These are phyloP conservation scores for Inga laurina DNA, from an alignment of 306 rosid species.

Conservation along the genomic window DNA sequence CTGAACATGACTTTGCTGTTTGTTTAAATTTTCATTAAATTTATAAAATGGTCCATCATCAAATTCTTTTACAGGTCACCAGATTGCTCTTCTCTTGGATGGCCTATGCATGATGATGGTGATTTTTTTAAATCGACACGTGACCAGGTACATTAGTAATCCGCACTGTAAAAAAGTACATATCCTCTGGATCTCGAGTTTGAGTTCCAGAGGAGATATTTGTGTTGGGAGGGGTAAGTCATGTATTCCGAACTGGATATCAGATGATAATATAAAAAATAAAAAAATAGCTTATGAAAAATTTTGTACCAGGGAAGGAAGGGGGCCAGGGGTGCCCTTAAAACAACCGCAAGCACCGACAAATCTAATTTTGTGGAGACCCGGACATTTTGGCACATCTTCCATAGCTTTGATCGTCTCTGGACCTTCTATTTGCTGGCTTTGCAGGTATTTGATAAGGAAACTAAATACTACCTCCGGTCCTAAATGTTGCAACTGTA, in stretches of 20 bases:
- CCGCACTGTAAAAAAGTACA: conserved; percentile 17
- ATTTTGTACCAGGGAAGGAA: conserved; percentile 62
- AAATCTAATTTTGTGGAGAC: conserved; percentile 89
- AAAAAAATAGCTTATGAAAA: conserved; percentile 2
- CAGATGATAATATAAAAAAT: no score
- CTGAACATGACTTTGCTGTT: conserved; percentile 30
- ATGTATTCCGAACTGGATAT: no score
- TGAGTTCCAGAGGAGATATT: not conserved
- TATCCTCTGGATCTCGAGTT: not conserved
- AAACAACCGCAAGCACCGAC: conserved; percentile 63
- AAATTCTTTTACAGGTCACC: conserved; percentile 59
- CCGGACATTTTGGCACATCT: conserved; percentile 90
- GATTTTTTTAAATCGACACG: conserved; percentile 84
- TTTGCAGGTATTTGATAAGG: conserved; percentile 68
- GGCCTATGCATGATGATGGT: conserved; percentile 99
- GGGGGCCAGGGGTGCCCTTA: conserved; percentile 33
- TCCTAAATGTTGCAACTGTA: no score
- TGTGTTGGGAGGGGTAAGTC: no score
- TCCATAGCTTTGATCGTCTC: conserved; percentile 89
- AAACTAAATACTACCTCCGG: no score
- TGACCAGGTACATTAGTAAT: conserved; percentile 52
- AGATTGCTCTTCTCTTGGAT: conserved; percentile 96
- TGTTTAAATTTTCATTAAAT: conserved; percentile 23
- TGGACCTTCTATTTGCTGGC: conserved; percentile 92
- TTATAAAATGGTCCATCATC: conserved; percentile 12